Conservation (phyloP, 305 asterid species). For the Fraxinus velutina region DNA sequence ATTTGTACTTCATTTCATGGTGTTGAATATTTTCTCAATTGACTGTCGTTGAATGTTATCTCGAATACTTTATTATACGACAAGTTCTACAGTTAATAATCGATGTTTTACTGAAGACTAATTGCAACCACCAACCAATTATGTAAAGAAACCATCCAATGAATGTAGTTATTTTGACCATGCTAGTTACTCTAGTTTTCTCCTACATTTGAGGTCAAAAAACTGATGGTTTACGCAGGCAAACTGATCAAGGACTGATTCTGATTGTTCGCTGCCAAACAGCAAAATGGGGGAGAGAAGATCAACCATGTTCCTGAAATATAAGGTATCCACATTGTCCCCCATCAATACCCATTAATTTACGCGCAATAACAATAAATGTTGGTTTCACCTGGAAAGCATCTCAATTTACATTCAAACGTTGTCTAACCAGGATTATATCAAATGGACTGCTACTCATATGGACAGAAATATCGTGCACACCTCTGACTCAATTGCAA, state of each 20-base stretch:
- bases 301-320: neutral
- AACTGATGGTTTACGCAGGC: neutral
- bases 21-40: neutral
- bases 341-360: neutral
- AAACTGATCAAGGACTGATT: neutral
- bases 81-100: neutral
- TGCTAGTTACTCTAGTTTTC: neutral
- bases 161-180: neutral
- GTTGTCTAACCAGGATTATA: neutral
- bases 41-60: neutral
- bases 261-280: neutral
- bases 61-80: neutral
- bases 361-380: neutral
- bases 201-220: neutral
- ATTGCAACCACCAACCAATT: neutral
- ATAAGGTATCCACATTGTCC: neutral
- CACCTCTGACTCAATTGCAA: conserved; percentile 80
- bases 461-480: conserved; percentile 13
- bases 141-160: neutral
- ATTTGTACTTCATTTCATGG: neutral
- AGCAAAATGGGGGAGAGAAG: neutral
- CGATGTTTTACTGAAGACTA: neutral
- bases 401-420: conserved; percentile 14
- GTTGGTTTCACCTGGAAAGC: conserved; percentile 13
- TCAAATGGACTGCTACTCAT: neutral